These are phyloP conservation scores for Wickerhamomyces sydowiorum DNA, from an alignment of 805 yeast genomes.

Conservation along the genomic window DNA sequence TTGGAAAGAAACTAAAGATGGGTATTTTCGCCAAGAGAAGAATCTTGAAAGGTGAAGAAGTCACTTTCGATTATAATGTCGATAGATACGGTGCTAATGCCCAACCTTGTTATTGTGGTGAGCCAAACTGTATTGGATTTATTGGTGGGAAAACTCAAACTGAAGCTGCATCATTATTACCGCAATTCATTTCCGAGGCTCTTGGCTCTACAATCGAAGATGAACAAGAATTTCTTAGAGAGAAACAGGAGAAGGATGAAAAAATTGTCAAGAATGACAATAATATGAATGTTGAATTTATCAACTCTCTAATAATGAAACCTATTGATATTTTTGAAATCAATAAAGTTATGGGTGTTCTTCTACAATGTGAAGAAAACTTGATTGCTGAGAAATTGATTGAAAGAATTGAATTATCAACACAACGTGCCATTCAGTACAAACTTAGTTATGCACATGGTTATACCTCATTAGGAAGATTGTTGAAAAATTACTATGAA, in stretches of 20 bases:
- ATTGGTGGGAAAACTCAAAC: conserved; percentile 98
- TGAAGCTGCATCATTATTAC: conserved; percentile 77
- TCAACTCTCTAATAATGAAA: conserved; percentile 47
- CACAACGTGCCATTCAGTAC: conserved; percentile 44
- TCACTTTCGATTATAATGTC: conserved; percentile 79
- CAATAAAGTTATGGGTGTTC: conserved; percentile 71
- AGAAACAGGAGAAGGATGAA: conserved; percentile 43
- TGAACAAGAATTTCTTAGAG: conserved; percentile 68
- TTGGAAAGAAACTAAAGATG: conserved; percentile 84
- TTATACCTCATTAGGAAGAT: conserved; percentile 65
- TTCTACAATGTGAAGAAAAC: conserved; percentile 70
- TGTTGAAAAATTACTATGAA: conserved; percentile 35
- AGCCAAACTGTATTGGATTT: conserved; percentile 84
- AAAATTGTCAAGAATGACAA: conserved; percentile 47
- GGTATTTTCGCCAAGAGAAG: conserved; percentile 85
- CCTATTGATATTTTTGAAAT: conserved; percentile 54
- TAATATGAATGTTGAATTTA: conserved; percentile 59
- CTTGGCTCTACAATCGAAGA: conserved; percentile 65
- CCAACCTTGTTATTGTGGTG: conserved; percentile 93
- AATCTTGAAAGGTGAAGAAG: conserved; percentile 76
- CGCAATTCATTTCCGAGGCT: conserved; percentile 81
- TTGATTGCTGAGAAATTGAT: conserved; percentile 61
- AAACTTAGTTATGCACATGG: conserved; percentile 80
- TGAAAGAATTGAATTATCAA: conserved; percentile 54
- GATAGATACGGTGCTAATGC: conserved; percentile 95